These are phyloP conservation scores for Exophiala calicioides DNA, from an alignment of 2,329 filamentous ascomycete genomes.

Conservation along the genomic window DNA sequence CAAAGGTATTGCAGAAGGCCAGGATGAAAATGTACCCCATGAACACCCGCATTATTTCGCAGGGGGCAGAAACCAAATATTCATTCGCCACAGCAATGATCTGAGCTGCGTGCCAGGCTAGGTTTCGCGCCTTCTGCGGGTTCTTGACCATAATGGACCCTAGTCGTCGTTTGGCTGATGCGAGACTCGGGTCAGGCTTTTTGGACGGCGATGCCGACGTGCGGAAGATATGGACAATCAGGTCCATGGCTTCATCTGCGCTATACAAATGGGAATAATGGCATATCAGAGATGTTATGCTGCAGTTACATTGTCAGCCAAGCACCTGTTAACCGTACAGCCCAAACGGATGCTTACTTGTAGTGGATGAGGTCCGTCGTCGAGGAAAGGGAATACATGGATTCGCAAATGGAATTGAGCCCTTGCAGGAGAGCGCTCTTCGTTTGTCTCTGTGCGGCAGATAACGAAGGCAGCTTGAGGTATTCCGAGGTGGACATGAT, in stretches of 20 bases:
- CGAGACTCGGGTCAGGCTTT: slow-evolving; percentile 10
- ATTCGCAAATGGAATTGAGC: slow-evolving; percentile 19
- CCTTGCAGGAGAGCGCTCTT: slow-evolving; percentile 23
- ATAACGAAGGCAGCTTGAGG: slow-evolving; percentile 19
- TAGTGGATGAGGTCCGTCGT: slow-evolving; percentile 25
- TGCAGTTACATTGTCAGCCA: slow-evolving; percentile 7
- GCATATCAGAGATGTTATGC: slow-evolving; percentile 21
- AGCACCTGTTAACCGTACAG: neutral
- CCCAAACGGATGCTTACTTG: slow-evolving; percentile 25
- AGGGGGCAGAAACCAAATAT: slow-evolving; percentile 44
- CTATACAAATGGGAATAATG: slow-evolving; percentile 28
- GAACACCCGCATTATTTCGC: slow-evolving; percentile 26
- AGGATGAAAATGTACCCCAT: slow-evolving; percentile 28
- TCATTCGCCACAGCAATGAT: slow-evolving; percentile 50
- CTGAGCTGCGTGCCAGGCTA: slow-evolving; percentile 32
- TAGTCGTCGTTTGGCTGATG: slow-evolving; percentile 19
- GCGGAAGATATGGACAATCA: slow-evolving; percentile 23
- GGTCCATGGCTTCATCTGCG: slow-evolving; percentile 24
- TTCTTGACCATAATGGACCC: slow-evolving; percentile 17
- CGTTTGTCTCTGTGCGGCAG: slow-evolving; percentile 24
- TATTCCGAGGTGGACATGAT: slow-evolving; percentile 24
- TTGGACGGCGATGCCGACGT: slow-evolving; percentile 18
- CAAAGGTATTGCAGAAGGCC: too few species aligned
- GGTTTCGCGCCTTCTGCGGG: slow-evolving; percentile 20
- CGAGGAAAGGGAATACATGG: slow-evolving; percentile 19